Percentiles rank a stretch among this genome's conserved stretches.
These are phyloP conservation scores for Pseudozyma pruni DNA, from an alignment of 1,284 basidiomycete genomes.

Conservation along the genomic window DNA sequence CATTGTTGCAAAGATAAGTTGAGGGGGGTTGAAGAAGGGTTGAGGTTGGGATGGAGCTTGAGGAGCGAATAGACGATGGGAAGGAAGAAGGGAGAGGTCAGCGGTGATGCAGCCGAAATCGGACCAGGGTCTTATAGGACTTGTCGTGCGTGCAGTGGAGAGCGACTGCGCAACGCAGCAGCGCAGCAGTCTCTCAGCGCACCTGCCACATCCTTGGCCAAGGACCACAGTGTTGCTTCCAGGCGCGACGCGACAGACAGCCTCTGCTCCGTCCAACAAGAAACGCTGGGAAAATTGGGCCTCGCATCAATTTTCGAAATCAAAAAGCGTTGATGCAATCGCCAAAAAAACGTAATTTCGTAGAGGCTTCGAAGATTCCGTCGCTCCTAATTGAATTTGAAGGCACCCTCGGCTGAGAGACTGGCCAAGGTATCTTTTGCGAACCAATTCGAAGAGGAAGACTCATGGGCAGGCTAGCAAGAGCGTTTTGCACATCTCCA, in stretches of 20 bases:
- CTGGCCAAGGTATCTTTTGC: too few species aligned
- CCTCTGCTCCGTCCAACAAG: background rate
- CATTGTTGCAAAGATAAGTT: slow-evolving; percentile 40
- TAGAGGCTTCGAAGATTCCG: too few species aligned
- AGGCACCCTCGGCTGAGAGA: too few species aligned
- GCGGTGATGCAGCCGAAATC: slow-evolving; percentile 23
- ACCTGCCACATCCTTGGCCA: background rate
- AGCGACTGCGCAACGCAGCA: background rate
- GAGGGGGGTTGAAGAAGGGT: slow-evolving; percentile 23
- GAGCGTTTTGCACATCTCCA: too few species aligned
- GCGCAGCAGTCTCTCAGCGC: slow-evolving; percentile 4
- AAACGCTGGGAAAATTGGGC: background rate
- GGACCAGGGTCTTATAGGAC: slow-evolving; percentile 41
- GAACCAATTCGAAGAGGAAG: too few species aligned
- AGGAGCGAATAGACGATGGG: slow-evolving; percentile 27
- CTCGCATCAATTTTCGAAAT: background rate
- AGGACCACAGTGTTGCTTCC: slow-evolving; percentile 9
- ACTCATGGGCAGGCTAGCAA: too few species aligned
- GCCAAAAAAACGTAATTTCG: too few species aligned
- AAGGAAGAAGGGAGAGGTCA: slow-evolving; percentile 17
- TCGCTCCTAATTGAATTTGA: too few species aligned
- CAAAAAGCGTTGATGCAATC: slow-evolving; percentile 1
- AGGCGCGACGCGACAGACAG: slow-evolving; percentile 25
- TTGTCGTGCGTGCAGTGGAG: slow-evolving; percentile 3
- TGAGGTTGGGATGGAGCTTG: slow-evolving; percentile 31